Percentiles rank a stretch among this genome's conserved stretches.
phyloP scores from a whole-genome alignment of 2,329 filamentous ascomycete species.

The Periconia sp. region DNA sequence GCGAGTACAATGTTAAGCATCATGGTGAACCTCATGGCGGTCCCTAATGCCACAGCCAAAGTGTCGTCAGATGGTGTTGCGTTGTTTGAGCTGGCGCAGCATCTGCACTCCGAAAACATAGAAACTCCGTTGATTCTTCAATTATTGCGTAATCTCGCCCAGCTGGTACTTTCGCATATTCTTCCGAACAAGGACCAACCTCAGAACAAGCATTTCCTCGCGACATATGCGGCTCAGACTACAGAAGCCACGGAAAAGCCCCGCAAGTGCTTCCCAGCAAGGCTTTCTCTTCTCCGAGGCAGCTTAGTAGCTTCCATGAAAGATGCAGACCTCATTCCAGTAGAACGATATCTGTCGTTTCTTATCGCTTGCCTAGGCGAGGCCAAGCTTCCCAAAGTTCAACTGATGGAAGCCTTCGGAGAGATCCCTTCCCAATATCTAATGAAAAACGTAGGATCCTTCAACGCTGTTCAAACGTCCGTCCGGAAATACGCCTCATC shows the following conservation, averaged over 20 bases:
- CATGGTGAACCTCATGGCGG: constrained; percentile 35
- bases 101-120: constrained; percentile 17
- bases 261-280: constrained; percentile 21
- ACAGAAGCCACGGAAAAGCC: constrained; percentile 19
- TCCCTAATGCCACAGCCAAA: constrained; percentile 40
- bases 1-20: constrained; percentile 21
- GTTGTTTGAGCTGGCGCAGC: constrained; percentile 32
- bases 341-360: constrained; percentile 24
- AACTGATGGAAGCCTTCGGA: constrained; percentile 31
- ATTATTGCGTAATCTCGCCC: constrained; percentile 28
- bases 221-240: constrained; percentile 26
- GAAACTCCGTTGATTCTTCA: constrained; percentile 17
- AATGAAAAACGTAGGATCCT: constrained; percentile 13
- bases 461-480: constrained; percentile 17
- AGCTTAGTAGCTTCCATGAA: constrained; percentile 23
- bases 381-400: constrained; percentile 10
- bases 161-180: constrained; percentile 30
- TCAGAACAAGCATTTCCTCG: constrained; percentile 35
- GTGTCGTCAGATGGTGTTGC: constrained; percentile 26
- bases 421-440: constrained; percentile 23
- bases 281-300: constrained; percentile 29
- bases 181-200: constrained; percentile 36
- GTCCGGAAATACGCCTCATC: constrained; percentile 24
- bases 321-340: constrained; percentile 20
- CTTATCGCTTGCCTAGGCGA: constrained; percentile 23